Evolutionary conservation across 1,139 yeast species (phyloP), one percentile per base, ranked within the genome.

Genomic region (Suhomyces bolitotheri): DNA sequence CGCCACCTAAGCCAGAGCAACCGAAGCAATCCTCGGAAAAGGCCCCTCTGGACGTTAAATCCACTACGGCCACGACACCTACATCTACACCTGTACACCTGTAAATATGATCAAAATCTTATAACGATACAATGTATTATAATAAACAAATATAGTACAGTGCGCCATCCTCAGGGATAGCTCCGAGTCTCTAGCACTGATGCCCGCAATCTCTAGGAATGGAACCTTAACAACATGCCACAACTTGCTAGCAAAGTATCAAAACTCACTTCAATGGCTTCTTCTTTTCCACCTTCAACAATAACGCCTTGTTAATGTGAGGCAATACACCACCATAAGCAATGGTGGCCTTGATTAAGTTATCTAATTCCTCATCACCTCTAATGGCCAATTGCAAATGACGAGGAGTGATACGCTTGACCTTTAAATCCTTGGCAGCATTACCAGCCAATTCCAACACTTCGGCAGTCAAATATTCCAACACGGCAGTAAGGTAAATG

Each of bases 311-410:
- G 73, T 89, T 90, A 62, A 90, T 88, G 60, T 90, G 97, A 39
- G 99, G 99, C 71, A 92, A 76, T 40, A 94, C 99, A 81, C 99
- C 98, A 71, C 99, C 99, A 56, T 85, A 90, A 33, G 99, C 97
- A 64, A 94, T 94, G 43, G 98, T 94, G 49, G 97, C 99, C 63
- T 87, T 85, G 57, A 94, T 87, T 64, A 94, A 77, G 53, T 88
- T 85, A 71, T 92, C 97, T 64, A 94, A 80, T 69, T 94, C 98
- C 66, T 92, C 98, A 70, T 94, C 98, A 50, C 97, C 97, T 71
- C 98, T 86, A 58, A 92, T 92, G 47, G 98, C 98, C 64, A 94
- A 80, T 70, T 92, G 98, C 66, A 94, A 76, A 64, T 94, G 98
- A 70, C 98, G 86, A 53, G 99, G 99, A 26, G 97, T 90, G 65